Conservation (phyloP, 1,139 yeast species). For the Pichia terricola region DNA sequence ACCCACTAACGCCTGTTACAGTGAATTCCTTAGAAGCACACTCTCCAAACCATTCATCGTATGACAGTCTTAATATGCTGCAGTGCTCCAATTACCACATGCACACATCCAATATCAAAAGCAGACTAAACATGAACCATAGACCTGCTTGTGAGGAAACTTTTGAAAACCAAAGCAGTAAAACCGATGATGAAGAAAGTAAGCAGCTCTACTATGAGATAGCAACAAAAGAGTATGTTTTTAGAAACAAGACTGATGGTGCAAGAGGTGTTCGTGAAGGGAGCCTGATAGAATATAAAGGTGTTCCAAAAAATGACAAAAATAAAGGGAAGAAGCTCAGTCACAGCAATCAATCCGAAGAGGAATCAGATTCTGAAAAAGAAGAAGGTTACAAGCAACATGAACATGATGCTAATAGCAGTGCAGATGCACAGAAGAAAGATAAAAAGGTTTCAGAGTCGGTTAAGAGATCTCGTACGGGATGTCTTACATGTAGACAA, state of each 20-base stretch:
- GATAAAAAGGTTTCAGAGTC: constrained; percentile 3
- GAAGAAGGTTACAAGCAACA: neutral
- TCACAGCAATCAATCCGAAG: neutral
- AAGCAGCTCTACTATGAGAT: constrained; percentile 3
- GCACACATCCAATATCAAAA: neutral
- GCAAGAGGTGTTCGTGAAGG: constrained; percentile 2
- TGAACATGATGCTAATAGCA: neutral
- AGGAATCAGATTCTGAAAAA: neutral
- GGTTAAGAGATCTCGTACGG: constrained; percentile 37
- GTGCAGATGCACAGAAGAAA: neutral
- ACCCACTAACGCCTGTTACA: constrained; percentile 7
- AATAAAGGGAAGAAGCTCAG: neutral
- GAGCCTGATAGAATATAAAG: neutral
- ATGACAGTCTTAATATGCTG: neutral
- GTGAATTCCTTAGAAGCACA: neutral
- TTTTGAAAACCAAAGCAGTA: neutral
- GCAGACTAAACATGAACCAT: neutral
- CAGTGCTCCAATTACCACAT: neutral
- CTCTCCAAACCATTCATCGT: neutral
- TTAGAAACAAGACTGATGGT: constrained; percentile 1
- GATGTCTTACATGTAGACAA: constrained; percentile 63
- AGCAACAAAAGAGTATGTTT: constrained; percentile 2
- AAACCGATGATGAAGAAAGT: neutral
- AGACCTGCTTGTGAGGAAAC: neutral
- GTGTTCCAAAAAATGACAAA: neutral